Evolutionary conservation across 495 filamentous ascomycete species (phyloP), one percentile per base, ranked within the genome.

Genomic region (Penicillium taxi): DNA sequence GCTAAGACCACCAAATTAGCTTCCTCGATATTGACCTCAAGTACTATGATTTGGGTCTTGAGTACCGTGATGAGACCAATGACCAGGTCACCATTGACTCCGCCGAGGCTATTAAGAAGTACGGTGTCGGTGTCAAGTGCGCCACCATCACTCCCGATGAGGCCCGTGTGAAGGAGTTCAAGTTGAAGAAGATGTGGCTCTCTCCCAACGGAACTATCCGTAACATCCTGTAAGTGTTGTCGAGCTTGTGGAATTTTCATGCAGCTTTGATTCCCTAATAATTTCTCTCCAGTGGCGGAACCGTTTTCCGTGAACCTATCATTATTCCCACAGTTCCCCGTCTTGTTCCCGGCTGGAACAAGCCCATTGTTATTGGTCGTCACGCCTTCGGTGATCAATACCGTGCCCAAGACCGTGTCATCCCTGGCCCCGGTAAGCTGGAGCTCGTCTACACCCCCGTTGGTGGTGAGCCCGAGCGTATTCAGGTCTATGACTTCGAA

Each of bases 351-450:
- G 89, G 89, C 51, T 98, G 91, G 91, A 94, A 87, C 73, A 84
- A 94, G 64, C 84, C 91, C 55, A 98, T 98, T 63, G 90, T 96
- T 56, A 96, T 98, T 51, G 91, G 91, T 39, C 86, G 91, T 66
- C 91, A 98, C 69, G 91, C 91, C 42, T 95, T 95, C 60, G 91
- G 91, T 50, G 91, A 98, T 67, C 91, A 98, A 71, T 98, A 98
- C 74, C 81, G 88, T 35, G 91, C 91, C 39, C 88, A 88, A 59
- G 91, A 98, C 71, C 63, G 74, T 39, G 84, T 96, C 19, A 77
- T 82, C 45, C 71, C 76, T 22, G 84, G 84, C 21, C 77, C 81
- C 26, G 91, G 91, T 45, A 93, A 83, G 45, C 75, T 98, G 37
- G 80, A 82, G 71, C 84, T 98, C 73, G 84, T 95, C 44, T 98